Conservation (phyloP, 768 basidiomycete genomes). For the Tricholoma matsutake region DNA sequence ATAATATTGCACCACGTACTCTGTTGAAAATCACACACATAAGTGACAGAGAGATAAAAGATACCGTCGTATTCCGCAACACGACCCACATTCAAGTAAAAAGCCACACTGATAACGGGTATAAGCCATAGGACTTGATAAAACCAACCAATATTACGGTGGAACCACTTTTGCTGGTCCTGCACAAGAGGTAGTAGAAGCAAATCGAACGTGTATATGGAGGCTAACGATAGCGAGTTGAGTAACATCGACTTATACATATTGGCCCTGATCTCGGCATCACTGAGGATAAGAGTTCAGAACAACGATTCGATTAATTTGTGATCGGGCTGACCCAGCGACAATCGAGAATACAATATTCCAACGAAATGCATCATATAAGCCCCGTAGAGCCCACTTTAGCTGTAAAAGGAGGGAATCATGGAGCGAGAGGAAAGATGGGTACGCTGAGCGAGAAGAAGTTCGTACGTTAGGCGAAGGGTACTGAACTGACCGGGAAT, state of each 20-base stretch:
- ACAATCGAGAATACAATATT: slow-evolving; percentile 57
- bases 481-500: slow-evolving; percentile 23
- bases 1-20: slow-evolving; percentile 75
- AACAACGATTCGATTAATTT: neutral
- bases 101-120: slow-evolving; percentile 70
- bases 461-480: slow-evolving; percentile 29
- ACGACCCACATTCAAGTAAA: slow-evolving; percentile 78
- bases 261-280: slow-evolving; percentile 72
- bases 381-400: slow-evolving; percentile 54
- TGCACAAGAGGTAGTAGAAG: slow-evolving; percentile 66
- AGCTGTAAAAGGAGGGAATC: slow-evolving; percentile 61
- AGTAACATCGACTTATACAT: slow-evolving; percentile 73
- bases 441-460: slow-evolving; percentile 57
- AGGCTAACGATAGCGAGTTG: slow-evolving; percentile 66
- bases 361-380: slow-evolving; percentile 75
- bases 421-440: slow-evolving; percentile 61
- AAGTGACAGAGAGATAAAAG: neutral
- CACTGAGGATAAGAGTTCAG: slow-evolving; percentile 39
- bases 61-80: neutral
- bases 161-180: slow-evolving; percentile 61
- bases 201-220: slow-evolving; percentile 74
- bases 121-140: slow-evolving; percentile 78
- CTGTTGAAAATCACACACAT: slow-evolving; percentile 33
- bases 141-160: slow-evolving; percentile 71
- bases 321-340: slow-evolving; percentile 42